Percentiles rank a stretch among this genome's conserved stretches.
These are phyloP conservation scores for Torulaspora franciscae DNA, from an alignment of 805 yeast genomes.

Conservation along the genomic window DNA sequence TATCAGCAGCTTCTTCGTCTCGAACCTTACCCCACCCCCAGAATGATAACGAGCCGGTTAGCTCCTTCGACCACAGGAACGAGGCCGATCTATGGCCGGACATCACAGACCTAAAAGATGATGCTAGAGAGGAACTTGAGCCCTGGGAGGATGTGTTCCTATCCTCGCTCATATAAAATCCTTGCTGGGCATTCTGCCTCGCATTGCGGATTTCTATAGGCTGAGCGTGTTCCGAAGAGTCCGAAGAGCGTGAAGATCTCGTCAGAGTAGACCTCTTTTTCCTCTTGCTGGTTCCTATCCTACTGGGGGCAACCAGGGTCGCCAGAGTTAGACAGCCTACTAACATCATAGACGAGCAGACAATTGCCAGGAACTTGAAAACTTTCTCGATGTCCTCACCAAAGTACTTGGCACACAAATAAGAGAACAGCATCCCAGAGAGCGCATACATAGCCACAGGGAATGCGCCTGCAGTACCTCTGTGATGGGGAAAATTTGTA, in stretches of 20 bases:
- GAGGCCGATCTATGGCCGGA: slow-evolving; percentile 21
- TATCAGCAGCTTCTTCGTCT: not conserved
- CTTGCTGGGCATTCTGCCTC: not conserved
- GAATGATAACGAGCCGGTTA: slow-evolving; percentile 26
- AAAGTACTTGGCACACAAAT: slow-evolving; percentile 50
- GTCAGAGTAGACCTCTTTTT: slow-evolving; percentile 1
- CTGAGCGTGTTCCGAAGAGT: slow-evolving; percentile 5
- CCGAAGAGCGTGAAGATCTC: not conserved
- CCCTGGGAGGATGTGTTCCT: slow-evolving; percentile 4
- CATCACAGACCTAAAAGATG: slow-evolving; percentile 12
- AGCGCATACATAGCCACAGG: slow-evolving; percentile 69
- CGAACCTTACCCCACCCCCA: slow-evolving; percentile 29
- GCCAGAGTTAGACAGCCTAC: slow-evolving; percentile 33
- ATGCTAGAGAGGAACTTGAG: slow-evolving; percentile 13
- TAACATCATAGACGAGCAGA: slow-evolving; percentile 40
- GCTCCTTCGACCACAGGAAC: slow-evolving; percentile 22
- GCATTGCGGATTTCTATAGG: slow-evolving; percentile 18
- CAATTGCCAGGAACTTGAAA: slow-evolving; percentile 49
- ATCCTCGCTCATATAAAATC: slow-evolving; percentile 1
- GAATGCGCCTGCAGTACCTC: slow-evolving; percentile 65
- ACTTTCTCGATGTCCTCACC: slow-evolving; percentile 50
- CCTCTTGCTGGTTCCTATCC: slow-evolving; percentile 1
- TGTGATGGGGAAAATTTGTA: slow-evolving; percentile 62
- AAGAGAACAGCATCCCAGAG: slow-evolving; percentile 61
- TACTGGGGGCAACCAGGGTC: slow-evolving; percentile 14